Evolutionary conservation across 2,329 filamentous ascomycete genomes (phyloP), one percentile per base, ranked within the genome.

Genomic region (Diaporthe citrichinensis): DNA sequence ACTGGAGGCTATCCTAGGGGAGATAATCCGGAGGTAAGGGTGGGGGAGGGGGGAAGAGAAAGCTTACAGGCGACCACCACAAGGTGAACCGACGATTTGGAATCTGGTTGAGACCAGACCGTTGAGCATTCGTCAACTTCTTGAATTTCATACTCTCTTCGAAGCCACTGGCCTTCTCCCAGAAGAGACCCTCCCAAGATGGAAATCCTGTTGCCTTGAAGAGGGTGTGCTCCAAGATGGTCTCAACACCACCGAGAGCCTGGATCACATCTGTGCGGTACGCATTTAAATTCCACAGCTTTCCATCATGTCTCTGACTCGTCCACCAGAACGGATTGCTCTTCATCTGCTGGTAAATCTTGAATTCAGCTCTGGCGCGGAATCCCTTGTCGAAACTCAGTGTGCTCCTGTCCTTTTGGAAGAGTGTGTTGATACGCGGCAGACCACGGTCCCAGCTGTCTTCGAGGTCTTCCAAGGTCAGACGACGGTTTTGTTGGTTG

Each of bases 321-420:
- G 97, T 99, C 97, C 97, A 99, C 95, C 96, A 98, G 89, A 98
- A 98, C 0, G 97, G 97, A 83, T 98, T 98, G 85, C 94, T 97
- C 91, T 98, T 98, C 96, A 99, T 98, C 76, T 98, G 89, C 84
- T 98, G 96, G 83, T 98, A 99, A 41, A 97, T 93, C 88, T 99
- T 99, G 88, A 99, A 99, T 84, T 99, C 97, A 15, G 96, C 95
- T 72, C 97, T 91, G 20, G 96, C 93, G 79, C 97, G 93, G 92
- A 98, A 99, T 73, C 97, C 97, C 86, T 99, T 99, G 87, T 99
- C 97, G 81, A 99, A 99, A 81, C 95, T 98, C 78, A 99, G 90
- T 0, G 97, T 99, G 84, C 95, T 98, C 81, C 97, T 91, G 80
- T 99, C 97, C 84, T 99, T 99, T 84, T 99, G 97, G 92, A 99